A percentile compares a stretch with the other conserved stretches of the same genome.
phyloP scores from a whole-genome alignment of 805 yeast genomes.

The Zygotorulaspora danielsina region DNA sequence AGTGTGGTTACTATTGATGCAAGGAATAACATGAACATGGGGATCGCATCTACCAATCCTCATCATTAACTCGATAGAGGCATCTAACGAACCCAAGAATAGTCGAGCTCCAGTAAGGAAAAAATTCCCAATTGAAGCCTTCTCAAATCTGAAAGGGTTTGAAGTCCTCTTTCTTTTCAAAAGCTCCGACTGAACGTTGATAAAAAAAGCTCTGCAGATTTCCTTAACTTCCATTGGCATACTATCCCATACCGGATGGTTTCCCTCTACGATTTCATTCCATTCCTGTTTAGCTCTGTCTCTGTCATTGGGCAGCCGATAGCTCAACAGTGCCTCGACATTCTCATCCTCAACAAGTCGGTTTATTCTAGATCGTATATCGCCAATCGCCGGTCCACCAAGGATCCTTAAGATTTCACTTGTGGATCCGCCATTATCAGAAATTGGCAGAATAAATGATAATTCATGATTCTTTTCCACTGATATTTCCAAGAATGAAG shows the following conservation, averaged over 20 bases:
- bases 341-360: conserved; percentile 58
- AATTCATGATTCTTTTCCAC: conserved; percentile 15
- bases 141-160: conserved; percentile 55
- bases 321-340: conserved; percentile 34
- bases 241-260: conserved; percentile 61
- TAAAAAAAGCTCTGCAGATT: conserved; percentile 68
- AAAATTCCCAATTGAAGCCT: conserved; percentile 82
- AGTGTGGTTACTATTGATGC: conserved; percentile 77
- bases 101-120: conserved; percentile 76
- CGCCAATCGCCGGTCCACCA: conserved; percentile 97
- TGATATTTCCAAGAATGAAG: conserved; percentile 51
- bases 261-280: conserved; percentile 74
- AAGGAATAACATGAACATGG: conserved; percentile 65
- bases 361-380: conserved; percentile 75
- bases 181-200: conserved; percentile 74
- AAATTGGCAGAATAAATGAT: conserved; percentile 69
- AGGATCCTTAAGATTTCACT: conserved; percentile 79
- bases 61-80: conserved; percentile 72
- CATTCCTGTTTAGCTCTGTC: conserved; percentile 63
- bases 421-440: conserved; percentile 94
- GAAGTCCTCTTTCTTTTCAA: conserved; percentile 53
- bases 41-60: conserved; percentile 45
- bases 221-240: conserved; percentile 61
- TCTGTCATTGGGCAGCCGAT: conserved; percentile 31
- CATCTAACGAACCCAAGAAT: conserved; percentile 78